Conservation (phyloP, 805 yeast species). For the Saccharomyces mikatae region DNA sequence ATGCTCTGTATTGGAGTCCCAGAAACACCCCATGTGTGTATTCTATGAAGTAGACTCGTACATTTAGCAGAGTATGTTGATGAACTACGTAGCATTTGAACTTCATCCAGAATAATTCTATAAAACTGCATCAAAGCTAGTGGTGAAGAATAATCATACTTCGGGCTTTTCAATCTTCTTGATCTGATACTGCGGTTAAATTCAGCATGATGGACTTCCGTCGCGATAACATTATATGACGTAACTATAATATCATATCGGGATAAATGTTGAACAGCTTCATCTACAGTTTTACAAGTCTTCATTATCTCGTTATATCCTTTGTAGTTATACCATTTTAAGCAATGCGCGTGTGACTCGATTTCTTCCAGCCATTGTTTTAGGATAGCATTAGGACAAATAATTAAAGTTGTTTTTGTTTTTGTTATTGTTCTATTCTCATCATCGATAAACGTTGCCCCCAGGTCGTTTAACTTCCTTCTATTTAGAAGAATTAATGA, state of each 20-base stretch:
- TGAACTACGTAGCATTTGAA: constrained; percentile 75
- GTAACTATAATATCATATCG: constrained; percentile 72
- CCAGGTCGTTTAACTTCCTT: constrained; percentile 31
- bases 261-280: constrained; percentile 45
- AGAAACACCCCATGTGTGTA: constrained; percentile 94
- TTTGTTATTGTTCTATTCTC: constrained; percentile 28
- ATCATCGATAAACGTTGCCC: constrained; percentile 8
- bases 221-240: constrained; percentile 61
- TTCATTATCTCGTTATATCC: constrained; percentile 42
- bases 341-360: constrained; percentile 30
- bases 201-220: constrained; percentile 71
- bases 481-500: constrained; percentile 56
- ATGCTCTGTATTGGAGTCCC: constrained; percentile 82
- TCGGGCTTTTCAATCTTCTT: constrained; percentile 25
- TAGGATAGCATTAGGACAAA: constrained; percentile 78
- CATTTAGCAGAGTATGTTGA: constrained; percentile 71
- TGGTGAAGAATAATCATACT: constrained; percentile 67
- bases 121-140: constrained; percentile 75
- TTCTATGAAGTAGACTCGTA: constrained; percentile 69
- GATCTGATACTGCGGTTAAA: constrained; percentile 46
- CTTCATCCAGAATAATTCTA: constrained; percentile 89
- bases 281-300: constrained; percentile 12
- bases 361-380: constrained; percentile 85
- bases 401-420: constrained; percentile 66
- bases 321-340: constrained; percentile 55